Base-by-base conservation (phyloP, 306 rosid species). In the Vachellia collinsii region DNA sequence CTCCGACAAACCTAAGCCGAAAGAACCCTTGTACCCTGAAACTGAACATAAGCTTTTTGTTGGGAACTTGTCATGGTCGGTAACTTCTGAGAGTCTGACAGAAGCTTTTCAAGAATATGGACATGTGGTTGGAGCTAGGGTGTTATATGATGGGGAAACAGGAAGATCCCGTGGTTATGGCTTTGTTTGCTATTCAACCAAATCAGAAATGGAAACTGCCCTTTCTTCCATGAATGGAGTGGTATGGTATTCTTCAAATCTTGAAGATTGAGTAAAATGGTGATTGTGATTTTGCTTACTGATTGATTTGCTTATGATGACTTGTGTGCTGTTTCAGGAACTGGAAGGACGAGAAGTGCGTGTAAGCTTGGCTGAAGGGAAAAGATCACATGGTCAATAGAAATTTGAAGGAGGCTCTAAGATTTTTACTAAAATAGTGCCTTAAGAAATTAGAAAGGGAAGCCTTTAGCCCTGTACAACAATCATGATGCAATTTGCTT, bases 111-210 rank as follows among this genome's bases (percentile, higher is more conserved):
- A 88, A 90, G 90, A 92, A 78, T 86, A 89, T 83, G 99, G 99
- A 82, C 85, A 74, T 47, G 94, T 93, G 83, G 97, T 96, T 12
- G 99, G 99, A 70, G 98, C 93, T 29, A 90, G 97, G 86, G 97
- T 96, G 66, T 85, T 96, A 2, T 93, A 87, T 34, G 89, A 96
- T 37, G 98, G 98, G 2, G 97, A 92, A 75, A 90, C 98, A 0
- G 99, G 98, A 80, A 89, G 77, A 65, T 96, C 99, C 0, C 95
- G 97, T 6, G 97, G 99, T 23, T 96, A 96, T 79, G 99, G 99
- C 72, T 96, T 93, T 17, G 91, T 96, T 16, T 90, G 91, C 86
- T 96, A 82, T 65, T 34, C 94, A 41, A 92, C 89, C 14, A 87
- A 61, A 84, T 72, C 90, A 17, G 99, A 96, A 87, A 90, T 96